phyloP scores from a whole-genome alignment of 768 basidiomycete species.

The Agrocybe pediades region DNA sequence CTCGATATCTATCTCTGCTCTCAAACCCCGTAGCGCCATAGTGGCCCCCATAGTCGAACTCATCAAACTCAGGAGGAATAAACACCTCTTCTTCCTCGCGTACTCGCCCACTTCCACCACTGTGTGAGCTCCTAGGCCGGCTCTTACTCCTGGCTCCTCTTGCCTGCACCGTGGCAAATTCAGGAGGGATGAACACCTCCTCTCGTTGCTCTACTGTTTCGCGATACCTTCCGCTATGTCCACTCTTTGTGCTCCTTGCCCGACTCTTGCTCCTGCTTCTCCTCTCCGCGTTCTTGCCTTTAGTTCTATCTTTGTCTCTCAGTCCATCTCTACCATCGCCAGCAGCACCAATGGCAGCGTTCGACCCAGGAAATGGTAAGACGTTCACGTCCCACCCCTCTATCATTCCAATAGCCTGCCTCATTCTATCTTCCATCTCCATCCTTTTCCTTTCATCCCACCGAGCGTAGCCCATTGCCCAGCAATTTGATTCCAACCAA shows the following conservation, averaged over 20 bases:
- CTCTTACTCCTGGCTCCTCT: neutral
- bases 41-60: neutral
- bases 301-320: neutral
- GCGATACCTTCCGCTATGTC: too few species aligned
- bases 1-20: neutral
- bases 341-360: neutral
- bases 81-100: neutral
- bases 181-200: neutral
- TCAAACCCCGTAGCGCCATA: neutral
- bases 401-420: constrained; percentile 50
- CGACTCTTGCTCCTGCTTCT: neutral
- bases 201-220: too few species aligned
- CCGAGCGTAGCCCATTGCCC: constrained; percentile 60
- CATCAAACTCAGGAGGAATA: neutral
- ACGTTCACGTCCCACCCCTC: constrained; percentile 24
- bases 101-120: too few species aligned
- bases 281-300: neutral
- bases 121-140: neutral
- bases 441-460: constrained; percentile 47
- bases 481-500: constrained; percentile 61
- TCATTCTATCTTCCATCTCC: constrained; percentile 50
- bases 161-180: neutral
- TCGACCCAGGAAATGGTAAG: too few species aligned
- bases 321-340: neutral
- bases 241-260: neutral